These are phyloP conservation scores for Metschnikowia peoriensis DNA, from an alignment of 805 yeast species.

Conservation along the genomic window DNA sequence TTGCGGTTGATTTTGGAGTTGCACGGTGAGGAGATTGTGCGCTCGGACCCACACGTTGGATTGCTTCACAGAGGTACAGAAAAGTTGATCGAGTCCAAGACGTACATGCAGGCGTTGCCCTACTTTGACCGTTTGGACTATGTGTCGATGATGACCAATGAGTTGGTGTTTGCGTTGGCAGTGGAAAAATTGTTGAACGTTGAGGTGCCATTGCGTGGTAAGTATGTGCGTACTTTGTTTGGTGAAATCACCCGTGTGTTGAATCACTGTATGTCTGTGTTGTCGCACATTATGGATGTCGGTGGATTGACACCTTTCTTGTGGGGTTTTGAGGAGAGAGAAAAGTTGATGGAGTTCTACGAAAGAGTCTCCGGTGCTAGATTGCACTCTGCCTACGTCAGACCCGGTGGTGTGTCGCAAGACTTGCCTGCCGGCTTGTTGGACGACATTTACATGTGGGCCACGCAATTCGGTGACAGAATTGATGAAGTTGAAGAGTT, in stretches of 20 bases:
- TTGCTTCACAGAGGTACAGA: conserved; percentile 87
- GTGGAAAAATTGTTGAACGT: conserved; percentile 81
- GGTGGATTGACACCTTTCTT: conserved; percentile 91
- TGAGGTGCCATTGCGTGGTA: conserved; percentile 82
- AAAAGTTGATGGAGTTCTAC: conserved; percentile 87
- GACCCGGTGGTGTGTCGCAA: conserved; percentile 92
- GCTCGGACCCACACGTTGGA: conserved; percentile 89
- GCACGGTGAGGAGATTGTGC: conserved; percentile 83
- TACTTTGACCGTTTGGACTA: conserved; percentile 86
- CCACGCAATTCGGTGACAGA: conserved; percentile 92
- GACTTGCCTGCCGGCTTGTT: conserved; percentile 83
- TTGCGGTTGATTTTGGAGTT: conserved; percentile 80
- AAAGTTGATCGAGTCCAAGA: conserved; percentile 81
- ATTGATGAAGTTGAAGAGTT: conserved; percentile 88
- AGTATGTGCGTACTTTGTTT: conserved; percentile 80
- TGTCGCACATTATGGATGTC: conserved; percentile 90
- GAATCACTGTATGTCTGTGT: conserved; percentile 83
- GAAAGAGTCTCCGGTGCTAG: conserved; percentile 91
- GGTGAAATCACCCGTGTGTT: conserved; percentile 83
- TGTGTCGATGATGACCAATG: conserved; percentile 88
- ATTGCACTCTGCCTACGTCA: conserved; percentile 80
- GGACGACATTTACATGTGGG: conserved; percentile 95
- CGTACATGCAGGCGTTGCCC: conserved; percentile 85
- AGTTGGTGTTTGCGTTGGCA: conserved; percentile 78
- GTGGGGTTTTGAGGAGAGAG: conserved; percentile 95